Evolutionary conservation across 2,329 filamentous ascomycete species (phyloP).

Genomic region (Colletotrichum somersetense): DNA sequence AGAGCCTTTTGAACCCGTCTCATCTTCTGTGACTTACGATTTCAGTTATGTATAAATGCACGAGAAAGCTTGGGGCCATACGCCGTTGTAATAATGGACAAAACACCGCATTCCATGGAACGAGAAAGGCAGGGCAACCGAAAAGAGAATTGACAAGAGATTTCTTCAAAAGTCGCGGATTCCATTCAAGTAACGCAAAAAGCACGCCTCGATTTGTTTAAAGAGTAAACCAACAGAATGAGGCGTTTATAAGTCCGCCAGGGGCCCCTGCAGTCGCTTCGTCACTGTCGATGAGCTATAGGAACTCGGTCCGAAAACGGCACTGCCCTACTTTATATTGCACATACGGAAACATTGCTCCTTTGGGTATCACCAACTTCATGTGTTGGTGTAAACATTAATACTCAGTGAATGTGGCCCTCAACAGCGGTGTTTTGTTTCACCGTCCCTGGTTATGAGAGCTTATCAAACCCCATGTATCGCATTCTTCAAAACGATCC

Average conservation of each 20-base stretch:
- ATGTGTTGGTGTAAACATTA: neutral
- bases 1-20: no score
- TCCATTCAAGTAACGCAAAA: no score
- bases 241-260: neutral
- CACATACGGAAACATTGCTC: rapidly evolving
- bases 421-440: neutral
- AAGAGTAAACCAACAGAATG: no score
- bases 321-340: neutral
- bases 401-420: neutral
- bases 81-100: no score
- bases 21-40: neutral
- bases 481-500: neutral
- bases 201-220: neutral
- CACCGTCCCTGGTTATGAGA: no score
- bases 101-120: neutral
- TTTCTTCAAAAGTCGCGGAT: neutral
- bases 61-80: no score
- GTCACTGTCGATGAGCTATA: neutral
- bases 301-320: neutral
- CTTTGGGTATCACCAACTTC: neutral
- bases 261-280: neutral
- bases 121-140: neutral
- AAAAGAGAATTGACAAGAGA: neutral
- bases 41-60: no score
- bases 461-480: neutral